These are phyloP conservation scores for Parietichytrium sp. DNA, from an alignment of 108 stramenopile species.

Conservation along the genomic window DNA sequence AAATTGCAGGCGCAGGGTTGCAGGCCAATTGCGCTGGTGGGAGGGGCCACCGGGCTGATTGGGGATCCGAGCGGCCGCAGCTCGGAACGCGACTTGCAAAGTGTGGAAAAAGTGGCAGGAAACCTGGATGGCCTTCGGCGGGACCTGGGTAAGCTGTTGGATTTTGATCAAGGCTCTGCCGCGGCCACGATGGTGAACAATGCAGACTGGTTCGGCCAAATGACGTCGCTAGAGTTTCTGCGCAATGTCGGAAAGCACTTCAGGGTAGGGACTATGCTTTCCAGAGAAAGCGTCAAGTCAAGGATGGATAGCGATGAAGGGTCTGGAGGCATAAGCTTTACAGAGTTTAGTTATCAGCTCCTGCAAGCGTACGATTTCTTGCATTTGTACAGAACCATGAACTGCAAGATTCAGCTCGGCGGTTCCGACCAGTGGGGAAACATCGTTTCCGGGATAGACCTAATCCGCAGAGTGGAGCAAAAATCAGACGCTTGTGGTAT, in stretches of 20 bases:
- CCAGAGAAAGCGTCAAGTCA: conserved; percentile 88
- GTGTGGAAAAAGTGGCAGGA: conserved; percentile 70
- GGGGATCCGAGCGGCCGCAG: conserved; percentile 98
- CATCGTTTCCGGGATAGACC: conserved; percentile 88
- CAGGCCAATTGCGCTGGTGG: conserved; percentile 83
- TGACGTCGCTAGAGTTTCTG: conserved; percentile 76
- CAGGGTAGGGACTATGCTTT: conserved; percentile 93
- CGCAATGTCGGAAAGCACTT: conserved; percentile 93
- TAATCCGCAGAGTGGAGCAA: conserved; percentile 71
- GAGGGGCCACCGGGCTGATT: conserved; percentile 90
- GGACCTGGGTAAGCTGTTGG: conserved; percentile 77
- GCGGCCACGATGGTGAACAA: conserved; percentile 91
- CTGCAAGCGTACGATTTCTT: conserved; percentile 97
- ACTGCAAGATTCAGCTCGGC: conserved; percentile 82
- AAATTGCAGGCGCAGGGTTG: conserved; percentile 83
- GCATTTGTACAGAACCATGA: conserved; percentile 78
- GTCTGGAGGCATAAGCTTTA: conserved; percentile 79
- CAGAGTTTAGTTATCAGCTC: conserved; percentile 99
- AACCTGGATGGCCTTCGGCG: conserved; percentile 77
- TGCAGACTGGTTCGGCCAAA: conserved; percentile 74
- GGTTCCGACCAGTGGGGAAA: conserved; percentile 99
- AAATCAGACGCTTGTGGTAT: conserved; percentile 76
- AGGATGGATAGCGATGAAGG: conserved; percentile 59
- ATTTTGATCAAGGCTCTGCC: conserved; percentile 61
- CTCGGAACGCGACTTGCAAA: conserved; percentile 79